Percentiles rank a stretch among this genome's conserved stretches.
phyloP scores from a whole-genome alignment of 495 filamentous ascomycete genomes.

The Aspergillus saccharolyticus region DNA sequence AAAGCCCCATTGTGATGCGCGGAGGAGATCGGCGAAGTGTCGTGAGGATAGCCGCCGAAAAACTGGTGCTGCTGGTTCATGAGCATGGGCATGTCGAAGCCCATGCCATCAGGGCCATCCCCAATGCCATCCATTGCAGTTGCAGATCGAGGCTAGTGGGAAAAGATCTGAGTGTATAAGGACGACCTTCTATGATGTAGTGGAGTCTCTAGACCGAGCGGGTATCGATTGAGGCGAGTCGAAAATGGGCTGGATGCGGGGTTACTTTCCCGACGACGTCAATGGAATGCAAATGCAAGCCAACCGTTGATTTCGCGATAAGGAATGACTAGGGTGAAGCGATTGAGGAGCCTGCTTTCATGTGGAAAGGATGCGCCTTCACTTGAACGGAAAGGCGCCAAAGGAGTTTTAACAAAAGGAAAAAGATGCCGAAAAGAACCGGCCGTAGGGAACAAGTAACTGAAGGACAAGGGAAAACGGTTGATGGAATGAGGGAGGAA shows the following conservation, averaged over 20 bases:
- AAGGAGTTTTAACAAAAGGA: too few relatives aligned
- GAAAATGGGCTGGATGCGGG: constrained; percentile 15
- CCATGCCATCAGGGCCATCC: constrained; percentile 37
- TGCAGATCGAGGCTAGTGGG: not conserved
- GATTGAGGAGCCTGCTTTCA: not conserved
- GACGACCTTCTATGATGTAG: constrained; percentile 7
- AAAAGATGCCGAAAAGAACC: constrained; percentile 5
- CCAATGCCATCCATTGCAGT: constrained; percentile 39
- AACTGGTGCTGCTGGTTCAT: constrained; percentile 65
- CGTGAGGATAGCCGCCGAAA: constrained; percentile 57
- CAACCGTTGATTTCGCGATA: constrained; percentile 3
- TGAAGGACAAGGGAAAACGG: not conserved
- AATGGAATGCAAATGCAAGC: not conserved
- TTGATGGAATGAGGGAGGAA: too few relatives aligned
- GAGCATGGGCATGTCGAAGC: constrained; percentile 41
- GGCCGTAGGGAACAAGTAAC: not conserved
- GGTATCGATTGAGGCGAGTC: constrained; percentile 13
- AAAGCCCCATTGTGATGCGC: constrained; percentile 59
- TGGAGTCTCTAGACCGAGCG: constrained; percentile 18
- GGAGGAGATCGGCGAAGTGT: constrained; percentile 56
- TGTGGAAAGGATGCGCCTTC: constrained; percentile 7
- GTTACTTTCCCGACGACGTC: constrained; percentile 12
- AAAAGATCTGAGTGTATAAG: not conserved
- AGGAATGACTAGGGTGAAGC: constrained; percentile 18
- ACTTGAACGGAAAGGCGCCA: not conserved